Evolutionary conservation across 1,139 yeast genomes (phyloP), one percentile per base, ranked within the genome.

Genomic region (Scheffersomyces parashehatae): DNA sequence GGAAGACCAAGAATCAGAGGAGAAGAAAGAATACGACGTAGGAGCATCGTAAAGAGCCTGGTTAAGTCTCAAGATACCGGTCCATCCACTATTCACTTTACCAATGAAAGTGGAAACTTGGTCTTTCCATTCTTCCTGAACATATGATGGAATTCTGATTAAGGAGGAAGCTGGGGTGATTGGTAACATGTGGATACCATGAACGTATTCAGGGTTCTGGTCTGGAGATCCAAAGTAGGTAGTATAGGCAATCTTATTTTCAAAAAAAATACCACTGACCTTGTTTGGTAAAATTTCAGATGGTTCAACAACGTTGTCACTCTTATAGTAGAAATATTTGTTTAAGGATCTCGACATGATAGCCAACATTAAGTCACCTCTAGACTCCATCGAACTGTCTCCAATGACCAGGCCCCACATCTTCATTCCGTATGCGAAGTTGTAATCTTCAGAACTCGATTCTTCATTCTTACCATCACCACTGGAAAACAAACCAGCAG

Each of bases 161-260:
- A 77, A 82, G 0, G 95, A 83, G 12, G 97, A 85, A 12, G 88
- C 82, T 0, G 97, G 93, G 0, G 96, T 89, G 38, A 88, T 72
- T 20, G 99, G 96, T 46, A 93, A 75, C 85, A 95, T 93, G 62
- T 93, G 98, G 50, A 93, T 91, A 60, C 97, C 97, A 58, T 91
- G 98, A 43, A 93, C 90, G 63, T 86, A 93, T 64, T 91, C 93
- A 11, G 76, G 71, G 45, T 73, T 64, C 11, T 45, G 35, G 35
- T 73, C 59, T 37, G 56, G 54, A 12, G 52, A 33, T 1, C 97
- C 97, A 58, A 90, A 90, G 67, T 83, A 90, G 1, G 97, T 93
- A 3, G 97, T 89, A 67, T 88, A 96, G 54, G 88, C 96, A 46
- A 88, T 68, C 68, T 93, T 91, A 67, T 91, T 91, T 64, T 91